These are phyloP conservation scores for Warburgia ugandensis DNA, from an alignment of 164 flowering plant species.

Conservation along the genomic window DNA sequence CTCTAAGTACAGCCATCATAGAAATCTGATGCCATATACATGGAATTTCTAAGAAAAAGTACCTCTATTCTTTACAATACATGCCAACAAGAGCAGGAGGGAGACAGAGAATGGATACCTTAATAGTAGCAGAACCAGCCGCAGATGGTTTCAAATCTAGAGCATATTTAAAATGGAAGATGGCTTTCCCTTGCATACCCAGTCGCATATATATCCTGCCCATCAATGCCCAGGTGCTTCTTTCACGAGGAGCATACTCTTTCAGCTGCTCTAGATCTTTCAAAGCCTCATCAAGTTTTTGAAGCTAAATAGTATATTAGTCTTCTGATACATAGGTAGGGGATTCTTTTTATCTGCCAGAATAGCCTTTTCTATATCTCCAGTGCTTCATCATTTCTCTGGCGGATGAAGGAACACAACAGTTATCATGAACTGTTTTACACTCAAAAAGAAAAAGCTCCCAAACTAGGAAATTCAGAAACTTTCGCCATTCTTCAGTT, in stretches of 20 bases:
- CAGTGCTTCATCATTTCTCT: constrained; percentile 83
- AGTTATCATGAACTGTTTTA: neutral
- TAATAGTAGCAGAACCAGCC: constrained; percentile 85
- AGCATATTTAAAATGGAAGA: constrained; percentile 90
- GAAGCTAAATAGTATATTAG: constrained; percentile 74
- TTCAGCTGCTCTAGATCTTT: constrained; percentile 84
- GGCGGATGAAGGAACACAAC: constrained; percentile 12
- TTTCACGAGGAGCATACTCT: constrained; percentile 84
- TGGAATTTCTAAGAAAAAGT: neutral
- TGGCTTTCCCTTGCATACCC: constrained; percentile 71
- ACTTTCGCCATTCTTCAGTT: too few relatives aligned
- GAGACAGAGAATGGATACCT: constrained; percentile 65
- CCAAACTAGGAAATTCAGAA: too few relatives aligned
- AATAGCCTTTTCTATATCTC: constrained; percentile 85
- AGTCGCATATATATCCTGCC: constrained; percentile 75
- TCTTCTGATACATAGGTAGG: constrained; percentile 94
- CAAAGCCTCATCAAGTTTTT: constrained; percentile 66
- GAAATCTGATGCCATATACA: neutral
- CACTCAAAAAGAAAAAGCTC: too few relatives aligned
- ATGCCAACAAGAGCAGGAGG: too few relatives aligned
- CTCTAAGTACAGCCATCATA: neutral
- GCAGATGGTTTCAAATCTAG: constrained; percentile 94
- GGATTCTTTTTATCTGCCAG: constrained; percentile 89
- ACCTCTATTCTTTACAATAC: neutral
- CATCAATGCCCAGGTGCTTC: constrained; percentile 96